Percentiles rank a stretch among this genome's conserved stretches.
Conservation (phyloP, 306 rosid species). For the Sesbania bispinosa region DNA sequence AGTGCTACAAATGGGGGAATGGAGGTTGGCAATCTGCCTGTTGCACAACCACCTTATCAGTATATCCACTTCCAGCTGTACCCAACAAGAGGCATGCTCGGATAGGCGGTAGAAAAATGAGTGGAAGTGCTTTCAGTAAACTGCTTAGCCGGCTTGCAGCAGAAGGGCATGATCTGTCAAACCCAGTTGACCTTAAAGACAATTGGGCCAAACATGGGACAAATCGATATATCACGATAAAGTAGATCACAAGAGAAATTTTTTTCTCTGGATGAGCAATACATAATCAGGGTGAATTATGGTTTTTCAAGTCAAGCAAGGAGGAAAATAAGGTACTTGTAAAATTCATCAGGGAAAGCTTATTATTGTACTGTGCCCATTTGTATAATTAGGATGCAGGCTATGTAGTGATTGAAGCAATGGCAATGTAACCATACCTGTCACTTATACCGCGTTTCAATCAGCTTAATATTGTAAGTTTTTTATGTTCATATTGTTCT, state of each 20-base stretch:
- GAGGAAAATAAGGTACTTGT: background rate
- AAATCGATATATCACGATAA: conserved; percentile 92
- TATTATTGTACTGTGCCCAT: background rate
- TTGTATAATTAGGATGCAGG: conserved; percentile 14
- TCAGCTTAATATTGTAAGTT: no score
- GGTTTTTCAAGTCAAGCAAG: conserved; percentile 7
- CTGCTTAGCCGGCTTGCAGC: no score
- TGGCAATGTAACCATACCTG: background rate
- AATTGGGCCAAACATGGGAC: no score
- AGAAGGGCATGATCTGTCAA: no score
- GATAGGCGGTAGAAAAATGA: no score
- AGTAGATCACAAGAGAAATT: no score
- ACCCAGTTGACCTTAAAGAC: no score
- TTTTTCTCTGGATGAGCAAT: no score
- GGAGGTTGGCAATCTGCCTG: conserved; percentile 99
- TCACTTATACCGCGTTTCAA: background rate
- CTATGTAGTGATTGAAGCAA: conserved; percentile 6
- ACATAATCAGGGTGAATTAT: conserved; percentile 3
- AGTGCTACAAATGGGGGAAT: no score
- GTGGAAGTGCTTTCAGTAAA: no score
- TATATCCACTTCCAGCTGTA: conserved; percentile 93
- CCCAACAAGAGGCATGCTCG: no score
- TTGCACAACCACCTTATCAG: conserved; percentile 85
- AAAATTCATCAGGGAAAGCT: background rate
- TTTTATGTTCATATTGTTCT: no score